Evolutionary conservation across 2,329 filamentous ascomycete genomes (phyloP).

Genomic region (Proliferodiscus dingleyae): DNA sequence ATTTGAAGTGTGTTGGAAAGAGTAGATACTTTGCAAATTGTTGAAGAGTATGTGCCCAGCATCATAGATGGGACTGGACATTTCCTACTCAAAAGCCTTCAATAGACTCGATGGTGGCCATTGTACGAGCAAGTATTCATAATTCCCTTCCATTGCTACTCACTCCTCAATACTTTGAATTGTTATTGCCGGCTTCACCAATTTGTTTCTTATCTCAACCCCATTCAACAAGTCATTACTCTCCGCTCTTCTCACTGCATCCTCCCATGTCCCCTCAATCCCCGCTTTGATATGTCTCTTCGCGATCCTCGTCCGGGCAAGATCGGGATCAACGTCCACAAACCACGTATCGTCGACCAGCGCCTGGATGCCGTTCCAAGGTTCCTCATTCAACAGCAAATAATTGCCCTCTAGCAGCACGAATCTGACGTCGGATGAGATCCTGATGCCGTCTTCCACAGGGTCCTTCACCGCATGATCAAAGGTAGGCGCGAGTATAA

Average conservation of each 20-base stretch:
- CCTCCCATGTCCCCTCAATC: conserved; percentile 63
- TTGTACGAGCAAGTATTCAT: too few species aligned
- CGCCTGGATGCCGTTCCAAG: conserved; percentile 61
- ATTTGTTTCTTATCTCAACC: conserved; percentile 63
- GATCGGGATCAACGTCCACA: conserved; percentile 65
- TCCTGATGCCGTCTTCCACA: conserved; percentile 58
- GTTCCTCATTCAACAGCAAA: conserved; percentile 55
- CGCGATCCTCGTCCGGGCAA: conserved; percentile 66
- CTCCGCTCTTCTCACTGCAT: conserved; percentile 65
- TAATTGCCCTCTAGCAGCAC: conserved; percentile 77
- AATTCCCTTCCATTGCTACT: conserved; percentile 32
- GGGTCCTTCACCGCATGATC: conserved; percentile 79
- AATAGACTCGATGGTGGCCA: too few species aligned
- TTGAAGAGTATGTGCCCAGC: too few species aligned
- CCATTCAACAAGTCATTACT: conserved; percentile 89
- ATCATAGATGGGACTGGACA: too few species aligned
- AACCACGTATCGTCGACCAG: conserved; percentile 76
- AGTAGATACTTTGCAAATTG: too few species aligned
- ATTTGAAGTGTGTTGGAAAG: too few species aligned
- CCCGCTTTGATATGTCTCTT: conserved; percentile 73
- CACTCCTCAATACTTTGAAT: conserved; percentile 62
- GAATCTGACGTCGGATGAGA: conserved; percentile 55
- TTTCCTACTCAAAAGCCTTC: too few species aligned
- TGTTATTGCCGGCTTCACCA: conserved; percentile 58
- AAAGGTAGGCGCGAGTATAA: conserved; percentile 64